Conservation (phyloP, 805 yeast species). For the Candida lessepsii region DNA sequence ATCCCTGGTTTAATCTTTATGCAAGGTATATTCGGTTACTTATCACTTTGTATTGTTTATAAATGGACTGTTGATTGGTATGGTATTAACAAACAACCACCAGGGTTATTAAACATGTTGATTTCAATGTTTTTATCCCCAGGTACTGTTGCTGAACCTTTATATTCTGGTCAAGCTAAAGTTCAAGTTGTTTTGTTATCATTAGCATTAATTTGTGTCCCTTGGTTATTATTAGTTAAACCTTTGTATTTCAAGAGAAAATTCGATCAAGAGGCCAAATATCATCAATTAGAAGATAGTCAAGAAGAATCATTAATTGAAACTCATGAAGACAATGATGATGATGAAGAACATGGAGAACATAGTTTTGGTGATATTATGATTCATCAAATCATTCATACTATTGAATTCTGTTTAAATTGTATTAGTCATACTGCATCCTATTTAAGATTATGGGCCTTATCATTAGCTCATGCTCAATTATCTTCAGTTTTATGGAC, state of each 20-base stretch:
- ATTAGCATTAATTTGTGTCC: slow-evolving; percentile 86
- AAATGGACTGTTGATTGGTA: slow-evolving; percentile 96
- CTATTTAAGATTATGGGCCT: slow-evolving; percentile 93
- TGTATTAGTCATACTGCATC: slow-evolving; percentile 99
- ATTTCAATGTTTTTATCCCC: slow-evolving; percentile 95
- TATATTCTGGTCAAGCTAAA: slow-evolving; percentile 75
- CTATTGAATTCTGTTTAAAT: slow-evolving; percentile 95
- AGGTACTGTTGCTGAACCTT: slow-evolving; percentile 76
- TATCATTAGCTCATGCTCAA: slow-evolving; percentile 96
- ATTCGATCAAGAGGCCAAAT: slow-evolving; percentile 49
- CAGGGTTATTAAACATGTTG: slow-evolving; percentile 90
- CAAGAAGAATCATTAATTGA: slow-evolving; percentile 24
- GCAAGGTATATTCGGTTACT: slow-evolving; percentile 95
- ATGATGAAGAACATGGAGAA: slow-evolving; percentile 50
- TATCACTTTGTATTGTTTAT: slow-evolving; percentile 80
- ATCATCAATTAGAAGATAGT: slow-evolving; percentile 42
- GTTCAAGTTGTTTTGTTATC: slow-evolving; percentile 72
- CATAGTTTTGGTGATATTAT: slow-evolving; percentile 88
- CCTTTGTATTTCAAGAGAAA: slow-evolving; percentile 70
- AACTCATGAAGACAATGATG: slow-evolving; percentile 42
- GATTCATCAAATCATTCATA: slow-evolving; percentile 96
- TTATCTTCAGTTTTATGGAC: slow-evolving; percentile 92
- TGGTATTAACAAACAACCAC: slow-evolving; percentile 73
- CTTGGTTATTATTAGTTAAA: slow-evolving; percentile 83
- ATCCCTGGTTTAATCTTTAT: slow-evolving; percentile 91